Evolutionary conservation across 768 basidiomycete genomes (phyloP).

Genomic region (Rubroboletus pulcherrimus): DNA sequence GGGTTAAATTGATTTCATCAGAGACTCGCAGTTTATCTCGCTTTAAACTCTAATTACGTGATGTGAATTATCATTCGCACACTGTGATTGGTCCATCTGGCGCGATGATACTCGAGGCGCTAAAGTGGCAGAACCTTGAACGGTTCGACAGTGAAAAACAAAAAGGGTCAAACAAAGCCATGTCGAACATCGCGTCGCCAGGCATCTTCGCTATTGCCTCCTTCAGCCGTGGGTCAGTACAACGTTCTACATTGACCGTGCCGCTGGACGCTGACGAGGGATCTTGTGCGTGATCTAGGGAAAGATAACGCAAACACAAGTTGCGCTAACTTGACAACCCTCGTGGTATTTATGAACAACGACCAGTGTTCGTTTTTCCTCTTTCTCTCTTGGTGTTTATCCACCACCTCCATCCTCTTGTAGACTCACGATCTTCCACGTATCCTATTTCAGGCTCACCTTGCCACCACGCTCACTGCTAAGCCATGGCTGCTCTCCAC

Average conservation of each 20-base stretch:
- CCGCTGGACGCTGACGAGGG: neutral
- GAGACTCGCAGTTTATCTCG: slow-evolving; percentile 8
- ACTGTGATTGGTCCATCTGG: slow-evolving; percentile 17
- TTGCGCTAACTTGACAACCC: neutral
- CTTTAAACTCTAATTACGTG: slow-evolving; percentile 26
- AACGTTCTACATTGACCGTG: neutral
- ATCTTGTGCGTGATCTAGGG: slow-evolving; percentile 10
- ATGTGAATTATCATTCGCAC: slow-evolving; percentile 13
- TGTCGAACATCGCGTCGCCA: slow-evolving; percentile 1
- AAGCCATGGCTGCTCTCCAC: slow-evolving; percentile 55
- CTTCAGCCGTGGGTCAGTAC: slow-evolving; percentile 11
- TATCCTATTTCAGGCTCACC: slow-evolving; percentile 2
- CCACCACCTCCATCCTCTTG: neutral
- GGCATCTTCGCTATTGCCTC: neutral
- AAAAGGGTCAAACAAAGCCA: slow-evolving; percentile 14
- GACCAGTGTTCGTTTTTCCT: slow-evolving; percentile 13
- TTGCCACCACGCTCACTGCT: slow-evolving; percentile 15
- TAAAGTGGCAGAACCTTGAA: slow-evolving; percentile 13
- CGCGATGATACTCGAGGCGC: slow-evolving; percentile 3
- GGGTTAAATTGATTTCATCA: slow-evolving; percentile 13
- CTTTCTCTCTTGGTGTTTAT: slow-evolving; percentile 8
- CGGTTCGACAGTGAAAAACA: slow-evolving; percentile 5
- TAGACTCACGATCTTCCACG: slow-evolving; percentile 16
- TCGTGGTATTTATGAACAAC: slow-evolving; percentile 13
- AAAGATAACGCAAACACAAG: slow-evolving; percentile 3